A percentile compares a stretch with the other conserved stretches of the same genome.
Evolutionary conservation across 2,329 filamentous ascomycete species (phyloP).

Genomic region (Diaporthe sp.): DNA sequence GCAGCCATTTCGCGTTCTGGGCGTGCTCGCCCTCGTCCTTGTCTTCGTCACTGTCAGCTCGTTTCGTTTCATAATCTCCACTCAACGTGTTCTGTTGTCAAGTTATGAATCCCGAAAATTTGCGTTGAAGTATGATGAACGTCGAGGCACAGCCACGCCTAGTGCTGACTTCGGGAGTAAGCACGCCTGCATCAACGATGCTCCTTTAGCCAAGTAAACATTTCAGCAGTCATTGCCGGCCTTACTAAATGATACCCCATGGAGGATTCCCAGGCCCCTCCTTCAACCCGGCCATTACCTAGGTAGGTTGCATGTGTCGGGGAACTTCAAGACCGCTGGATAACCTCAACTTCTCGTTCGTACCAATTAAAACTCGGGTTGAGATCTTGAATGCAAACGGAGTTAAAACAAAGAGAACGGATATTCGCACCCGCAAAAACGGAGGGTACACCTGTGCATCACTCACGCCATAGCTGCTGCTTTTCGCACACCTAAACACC

Average conservation of each 20-base stretch:
- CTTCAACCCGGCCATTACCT: too few relatives aligned
- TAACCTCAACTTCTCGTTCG: accelerated
- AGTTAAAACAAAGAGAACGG: too few relatives aligned
- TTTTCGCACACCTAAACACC: too few relatives aligned
- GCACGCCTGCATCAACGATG: background rate
- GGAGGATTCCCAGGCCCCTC: too few relatives aligned
- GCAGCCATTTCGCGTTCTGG: background rate
- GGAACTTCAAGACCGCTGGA: too few relatives aligned
- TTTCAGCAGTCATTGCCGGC: background rate
- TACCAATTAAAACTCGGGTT: too few relatives aligned
- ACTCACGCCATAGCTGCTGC: too few relatives aligned
- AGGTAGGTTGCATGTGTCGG: too few relatives aligned
- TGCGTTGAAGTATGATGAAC: background rate
- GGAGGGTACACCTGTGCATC: too few relatives aligned
- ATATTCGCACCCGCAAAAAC: too few relatives aligned
- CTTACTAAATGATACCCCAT: background rate
- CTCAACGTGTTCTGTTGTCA: accelerated
- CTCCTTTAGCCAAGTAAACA: background rate
- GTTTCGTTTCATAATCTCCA: background rate
- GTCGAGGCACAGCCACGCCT: background rate
- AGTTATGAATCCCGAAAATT: background rate
- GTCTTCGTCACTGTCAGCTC: background rate
- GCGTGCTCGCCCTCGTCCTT: background rate
- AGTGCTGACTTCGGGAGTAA: background rate
- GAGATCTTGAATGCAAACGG: too few relatives aligned